These are phyloP conservation scores for Nakaseomyces uthaithaninus DNA, from an alignment of 1,139 yeast genomes.

Conservation along the genomic window DNA sequence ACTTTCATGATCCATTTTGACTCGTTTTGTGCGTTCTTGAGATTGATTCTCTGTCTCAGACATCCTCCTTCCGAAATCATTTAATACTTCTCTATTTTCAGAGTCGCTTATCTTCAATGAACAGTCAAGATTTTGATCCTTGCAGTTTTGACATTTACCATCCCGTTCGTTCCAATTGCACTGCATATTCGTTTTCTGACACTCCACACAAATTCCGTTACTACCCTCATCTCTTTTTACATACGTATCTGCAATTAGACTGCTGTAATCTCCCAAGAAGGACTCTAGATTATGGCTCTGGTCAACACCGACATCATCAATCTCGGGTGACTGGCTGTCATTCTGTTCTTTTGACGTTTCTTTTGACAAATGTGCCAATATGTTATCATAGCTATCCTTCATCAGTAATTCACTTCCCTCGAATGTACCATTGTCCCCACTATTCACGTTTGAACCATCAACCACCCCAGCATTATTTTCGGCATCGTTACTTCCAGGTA, in stretches of 20 bases:
- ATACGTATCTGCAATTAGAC: not conserved
- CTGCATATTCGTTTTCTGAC: not conserved
- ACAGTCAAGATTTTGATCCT: not conserved
- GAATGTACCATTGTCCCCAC: not conserved
- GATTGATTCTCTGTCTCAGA: not conserved
- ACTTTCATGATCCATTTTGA: not conserved
- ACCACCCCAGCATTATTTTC: too few species aligned
- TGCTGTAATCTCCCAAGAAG: not conserved
- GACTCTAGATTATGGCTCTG: constrained; percentile 2
- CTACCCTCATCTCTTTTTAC: not conserved
- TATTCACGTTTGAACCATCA: too few species aligned
- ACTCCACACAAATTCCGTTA: not conserved
- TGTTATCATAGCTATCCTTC: constrained; percentile 23
- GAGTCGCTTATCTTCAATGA: not conserved
- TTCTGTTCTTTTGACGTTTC: constrained; percentile 7
- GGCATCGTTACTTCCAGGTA: too few species aligned
- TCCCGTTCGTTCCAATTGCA: not conserved
- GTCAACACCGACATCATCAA: not conserved
- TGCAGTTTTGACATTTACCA: not conserved
- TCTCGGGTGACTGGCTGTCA: not conserved
- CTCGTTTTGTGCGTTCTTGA: not conserved
- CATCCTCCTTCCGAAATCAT: not conserved
- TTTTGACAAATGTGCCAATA: constrained; percentile 19
- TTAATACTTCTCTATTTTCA: not conserved
- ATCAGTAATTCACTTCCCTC: constrained; percentile 17